Base-by-base conservation (phyloP, 1,284 basidiomycete species). In the Puccinia coronata region DNA sequence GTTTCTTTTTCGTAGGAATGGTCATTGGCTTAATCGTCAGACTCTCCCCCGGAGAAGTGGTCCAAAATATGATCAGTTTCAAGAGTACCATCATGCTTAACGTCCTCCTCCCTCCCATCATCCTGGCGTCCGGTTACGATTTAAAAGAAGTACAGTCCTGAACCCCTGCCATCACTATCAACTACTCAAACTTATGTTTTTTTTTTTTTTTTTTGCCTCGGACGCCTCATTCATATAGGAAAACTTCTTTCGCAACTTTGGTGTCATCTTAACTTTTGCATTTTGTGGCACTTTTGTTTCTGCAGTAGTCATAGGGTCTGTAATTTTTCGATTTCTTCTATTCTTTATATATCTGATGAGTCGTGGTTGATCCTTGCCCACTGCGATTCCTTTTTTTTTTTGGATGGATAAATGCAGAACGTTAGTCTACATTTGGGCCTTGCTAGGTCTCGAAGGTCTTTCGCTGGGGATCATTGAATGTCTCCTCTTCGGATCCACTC, bases 51-150 rank as follows among this genome's bases (percentile, higher is more conserved):
- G 95, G 95, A 23, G 93, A 93, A 82, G 91, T 96, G 88, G 98
- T 99, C 83, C 90, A 95, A 84, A 94, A 96, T 85, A 99, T 99
- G 96, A 89, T 99, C 79, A 93, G 93, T 25, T 98, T 97, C 89
- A 95, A 94, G 87, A 95, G 97, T 86, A 98, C 96, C 2, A 89
- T 99, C 80, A 98, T 99, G 90, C 96, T 99, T 89, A 99, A 99
- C 87, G 90, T 98, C 14, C 89, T 99, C 14, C 90, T 99, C 1
- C 97, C 97, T 1, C 97, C 96, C 0, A 99, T 99, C 86, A 99
- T 99, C 85, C 89, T 99, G 59, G 96, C 97, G 86, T 98, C 95
- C 8, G 96, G 96, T 8, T 99, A 98, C 87, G 95, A 98, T 87
- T 90, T 99, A 77, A 96, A 96, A 85, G 95, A 98, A 88, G 94